These are phyloP conservation scores for Deuterostichococcus epilithicus DNA, from an alignment of 139 green algal genomes.

Conservation along the genomic window DNA sequence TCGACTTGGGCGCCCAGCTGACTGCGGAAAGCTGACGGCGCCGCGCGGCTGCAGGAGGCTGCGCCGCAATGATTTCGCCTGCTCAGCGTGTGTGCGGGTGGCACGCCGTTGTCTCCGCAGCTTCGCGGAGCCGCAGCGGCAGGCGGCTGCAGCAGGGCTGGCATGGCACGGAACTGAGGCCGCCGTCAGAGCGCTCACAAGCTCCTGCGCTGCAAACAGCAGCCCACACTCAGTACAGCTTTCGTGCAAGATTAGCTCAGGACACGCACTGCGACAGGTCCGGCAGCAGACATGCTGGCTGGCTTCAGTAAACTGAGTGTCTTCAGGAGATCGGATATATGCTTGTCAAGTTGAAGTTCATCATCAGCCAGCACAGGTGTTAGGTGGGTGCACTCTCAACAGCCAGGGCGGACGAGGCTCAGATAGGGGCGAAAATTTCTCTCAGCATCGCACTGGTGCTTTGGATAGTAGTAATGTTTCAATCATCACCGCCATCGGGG, in stretches of 20 bases:
- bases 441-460: background rate
- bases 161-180: background rate
- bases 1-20: too few species aligned
- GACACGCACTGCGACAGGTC: background rate
- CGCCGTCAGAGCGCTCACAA: background rate
- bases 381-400: background rate
- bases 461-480: background rate
- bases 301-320: background rate
- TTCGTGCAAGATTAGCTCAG: background rate
- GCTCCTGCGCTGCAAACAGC: background rate
- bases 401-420: background rate
- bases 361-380: background rate
- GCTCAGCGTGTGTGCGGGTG: too few species aligned
- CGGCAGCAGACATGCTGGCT: background rate
- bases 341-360: conserved; percentile 1
- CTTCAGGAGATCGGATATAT: conserved; percentile 1
- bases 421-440: conserved; percentile 4
- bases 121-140: too few species aligned
- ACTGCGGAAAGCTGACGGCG: too few species aligned
- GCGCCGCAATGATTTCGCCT: background rate
- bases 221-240: background rate
- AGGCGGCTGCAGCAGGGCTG: background rate
- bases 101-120: too few species aligned
- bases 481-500: background rate
- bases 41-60: background rate